phyloP scores from a whole-genome alignment of 169 alveolate species.

The Eimeria tenella region DNA sequence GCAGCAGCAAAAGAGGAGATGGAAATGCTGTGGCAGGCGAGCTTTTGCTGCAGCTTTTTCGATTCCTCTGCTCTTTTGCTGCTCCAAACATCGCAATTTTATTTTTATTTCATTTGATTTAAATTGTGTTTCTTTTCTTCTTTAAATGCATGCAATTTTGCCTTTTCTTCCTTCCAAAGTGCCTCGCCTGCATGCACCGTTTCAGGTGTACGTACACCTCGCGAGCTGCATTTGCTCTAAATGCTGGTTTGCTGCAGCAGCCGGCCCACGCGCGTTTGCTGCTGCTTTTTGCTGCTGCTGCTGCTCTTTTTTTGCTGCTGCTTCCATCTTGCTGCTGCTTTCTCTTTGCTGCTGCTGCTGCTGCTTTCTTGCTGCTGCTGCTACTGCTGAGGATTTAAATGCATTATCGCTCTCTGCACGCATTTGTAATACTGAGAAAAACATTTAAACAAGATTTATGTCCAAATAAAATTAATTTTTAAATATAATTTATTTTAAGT shows the following conservation, averaged over 20 bases:
- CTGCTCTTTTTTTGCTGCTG: background rate
- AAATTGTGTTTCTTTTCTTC: no score
- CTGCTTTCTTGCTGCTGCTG: constrained; percentile 26
- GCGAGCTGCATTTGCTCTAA: background rate
- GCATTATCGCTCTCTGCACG: background rate
- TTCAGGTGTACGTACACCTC: constrained; percentile 45
- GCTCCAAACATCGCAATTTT: no score
- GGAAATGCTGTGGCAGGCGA: constrained; percentile 60
- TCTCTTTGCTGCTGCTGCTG: background rate
- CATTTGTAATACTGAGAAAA: no score
- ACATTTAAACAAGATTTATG: no score
- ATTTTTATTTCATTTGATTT: background rate
- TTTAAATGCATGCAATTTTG: no score
- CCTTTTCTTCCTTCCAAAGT: background rate
- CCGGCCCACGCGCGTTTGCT: no score
- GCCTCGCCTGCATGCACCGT: background rate
- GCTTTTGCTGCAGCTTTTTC: background rate
- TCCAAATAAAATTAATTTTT: no score
- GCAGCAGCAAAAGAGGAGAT: background rate
- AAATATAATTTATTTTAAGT: no score
- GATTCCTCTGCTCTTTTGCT: no score
- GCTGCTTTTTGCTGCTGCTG: no score
- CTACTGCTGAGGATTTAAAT: background rate
- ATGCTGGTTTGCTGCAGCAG: background rate
- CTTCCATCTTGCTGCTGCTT: background rate